Evolutionary conservation across 2,329 filamentous ascomycete genomes (phyloP), one percentile per base, ranked within the genome.

Genomic region (Fusarium buharicum): DNA sequence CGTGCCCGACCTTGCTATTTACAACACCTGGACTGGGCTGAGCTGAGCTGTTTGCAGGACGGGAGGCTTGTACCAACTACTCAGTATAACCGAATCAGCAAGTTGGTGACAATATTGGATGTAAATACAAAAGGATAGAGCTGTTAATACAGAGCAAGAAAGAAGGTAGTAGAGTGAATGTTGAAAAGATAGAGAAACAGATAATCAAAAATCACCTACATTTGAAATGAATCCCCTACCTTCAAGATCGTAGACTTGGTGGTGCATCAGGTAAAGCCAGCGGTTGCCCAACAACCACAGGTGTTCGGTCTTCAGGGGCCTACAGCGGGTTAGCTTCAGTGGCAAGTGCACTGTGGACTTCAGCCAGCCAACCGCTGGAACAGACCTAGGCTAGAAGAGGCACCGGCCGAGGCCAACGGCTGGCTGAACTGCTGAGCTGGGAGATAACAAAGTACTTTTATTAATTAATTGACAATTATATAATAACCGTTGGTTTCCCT

Each of bases 1-100:
- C 51, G 49, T 60, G 46, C 51, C 57, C 58, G 56, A 58, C 62
- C 59, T 66, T 66, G 46, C 58, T 66, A 62, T 65, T 65, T 65
- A 62, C 61, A 53, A 57, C 61, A 46, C 40, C 61, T 48, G 44
- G 27, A 33, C 24, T 50, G 27, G 43, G 40, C 56, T 59, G 56
- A 59, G 34, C 40, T 59, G 46, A 34, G 40, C 48, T 65, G 56
- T 46, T 65, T 58, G 44, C 47, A 50, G 51, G 40, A 43, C 28
- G 9, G 28, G 28, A 30, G 13, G 18, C 20, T 44, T 44, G 18
- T 33, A 39, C 28, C 22, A 24, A 24, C 22, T 24, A 24, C 22
- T 24, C 22, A 8, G 12, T 28, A 28, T 28, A 28, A 30, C 48
- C 38, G 31, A 36, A 31, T 20, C 20, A n/a, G 3, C 33, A 43